Evolutionary conservation across 2,329 filamentous ascomycete species (phyloP), one percentile per base, ranked within the genome.

Genomic region (Aspergillus felis): DNA sequence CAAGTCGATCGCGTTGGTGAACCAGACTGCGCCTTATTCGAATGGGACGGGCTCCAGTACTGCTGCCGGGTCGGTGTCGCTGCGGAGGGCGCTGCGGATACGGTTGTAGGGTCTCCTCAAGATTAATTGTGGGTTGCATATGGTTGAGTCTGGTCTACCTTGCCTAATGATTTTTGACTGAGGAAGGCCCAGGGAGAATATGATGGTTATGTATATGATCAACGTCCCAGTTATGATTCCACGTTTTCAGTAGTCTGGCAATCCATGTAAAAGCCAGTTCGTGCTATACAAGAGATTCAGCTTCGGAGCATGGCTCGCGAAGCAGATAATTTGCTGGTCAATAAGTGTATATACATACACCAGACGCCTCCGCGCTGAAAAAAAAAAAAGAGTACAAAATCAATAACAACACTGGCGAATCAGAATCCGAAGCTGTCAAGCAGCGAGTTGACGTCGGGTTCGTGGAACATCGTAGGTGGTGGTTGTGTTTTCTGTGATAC

Each of bases 351-450:
- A 46, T 49, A 55, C 29, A 27, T 49, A 56, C 44, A 12, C 44
- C 44, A 47, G 22, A 47, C 44, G 44, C 44, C 44, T 25, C 22
- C 44, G 14, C 24, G 44, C 24, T 47, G 3, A 20, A 41, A 4
- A n/a, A 47, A 17, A 6, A 7, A 20, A 41, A 4, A n/a, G n/a
- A n/a, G n/a, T n/a, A n/a, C n/a, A 47, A 17, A 6, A 27, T 14
- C 4, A 6, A 46, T 10, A 51, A 20, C 55, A 57, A 54, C 14
- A 27, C 6, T 20, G 54, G 22, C 52, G 27, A 24, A 24, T 53
- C 63, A 97, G 71, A 97, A 94, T 1, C 93, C 93, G 82, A 97
- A 97, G 72, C 85, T 92, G 79, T 97, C 93, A 66, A 97, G 80
- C 69, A 99, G 76, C 58, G 91, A 93, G 71, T 85, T 91, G 28